These are phyloP conservation scores for Myxozyma neglecta DNA, from an alignment of 805 yeast genomes.

Conservation along the genomic window DNA sequence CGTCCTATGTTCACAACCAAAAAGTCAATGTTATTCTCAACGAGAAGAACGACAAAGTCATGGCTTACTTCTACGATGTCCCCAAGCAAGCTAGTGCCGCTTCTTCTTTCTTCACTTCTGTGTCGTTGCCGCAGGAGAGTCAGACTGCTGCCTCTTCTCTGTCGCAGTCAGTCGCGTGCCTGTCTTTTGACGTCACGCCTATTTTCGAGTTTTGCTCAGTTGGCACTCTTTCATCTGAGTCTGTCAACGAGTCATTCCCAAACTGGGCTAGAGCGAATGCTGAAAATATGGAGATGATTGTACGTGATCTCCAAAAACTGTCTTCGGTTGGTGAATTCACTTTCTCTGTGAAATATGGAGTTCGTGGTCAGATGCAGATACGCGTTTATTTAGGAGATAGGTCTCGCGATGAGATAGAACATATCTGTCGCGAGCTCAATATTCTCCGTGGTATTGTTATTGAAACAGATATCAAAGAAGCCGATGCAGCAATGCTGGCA, in stretches of 20 bases:
- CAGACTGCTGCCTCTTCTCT: not conserved
- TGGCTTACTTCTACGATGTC: not conserved
- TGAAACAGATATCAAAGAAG: constrained; percentile 1
- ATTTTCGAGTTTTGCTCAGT: constrained; percentile 45
- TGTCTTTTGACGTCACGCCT: constrained; percentile 49
- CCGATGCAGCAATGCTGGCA: constrained; percentile 6
- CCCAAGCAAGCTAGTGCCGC: not conserved
- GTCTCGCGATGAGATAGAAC: constrained; percentile 5
- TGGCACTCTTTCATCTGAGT: constrained; percentile 47
- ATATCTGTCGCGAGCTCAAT: constrained; percentile 5
- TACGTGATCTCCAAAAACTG: constrained; percentile 35
- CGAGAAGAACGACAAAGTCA: not conserved
- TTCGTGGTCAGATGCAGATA: not conserved
- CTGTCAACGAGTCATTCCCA: constrained; percentile 44
- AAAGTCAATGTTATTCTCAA: not conserved
- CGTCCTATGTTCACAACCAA: constrained; percentile 1
- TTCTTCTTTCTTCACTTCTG: not conserved
- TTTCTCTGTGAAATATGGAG: constrained; percentile 2
- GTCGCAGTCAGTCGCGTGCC: not conserved
- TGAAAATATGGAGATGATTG: constrained; percentile 36
- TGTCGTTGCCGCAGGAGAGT: not conserved
- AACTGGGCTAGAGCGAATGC: constrained; percentile 39
- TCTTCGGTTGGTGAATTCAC: constrained; percentile 1
- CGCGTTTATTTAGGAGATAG: constrained; percentile 8
- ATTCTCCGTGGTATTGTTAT: constrained; percentile 5